phyloP scores from a whole-genome alignment of 2,329 filamentous ascomycete genomes.

The Calycina marina region DNA sequence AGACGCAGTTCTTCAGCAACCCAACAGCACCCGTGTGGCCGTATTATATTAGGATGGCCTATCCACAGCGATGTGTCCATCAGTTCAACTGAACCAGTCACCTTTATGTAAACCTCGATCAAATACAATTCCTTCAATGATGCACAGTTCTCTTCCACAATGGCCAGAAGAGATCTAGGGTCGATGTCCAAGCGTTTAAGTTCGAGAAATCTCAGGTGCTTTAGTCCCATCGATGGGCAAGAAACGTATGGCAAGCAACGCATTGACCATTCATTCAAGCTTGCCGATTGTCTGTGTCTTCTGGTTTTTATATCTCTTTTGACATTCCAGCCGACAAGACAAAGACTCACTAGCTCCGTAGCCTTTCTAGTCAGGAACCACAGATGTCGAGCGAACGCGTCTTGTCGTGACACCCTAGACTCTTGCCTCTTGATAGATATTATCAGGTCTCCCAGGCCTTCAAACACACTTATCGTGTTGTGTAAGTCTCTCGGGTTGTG shows the following conservation, averaged over 20 bases:
- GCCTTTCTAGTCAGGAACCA: constrained; percentile 36
- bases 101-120: constrained; percentile 21
- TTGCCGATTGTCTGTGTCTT: not conserved
- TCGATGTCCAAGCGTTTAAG: constrained; percentile 21
- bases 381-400: constrained; percentile 29
- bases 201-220: constrained; percentile 17
- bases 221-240: constrained; percentile 5
- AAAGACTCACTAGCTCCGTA: constrained; percentile 30
- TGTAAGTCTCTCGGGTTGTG: constrained; percentile 35
- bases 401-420: constrained; percentile 22
- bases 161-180: constrained; percentile 12
- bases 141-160: constrained; percentile 16
- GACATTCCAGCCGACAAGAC: constrained; percentile 28
- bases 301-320: constrained; percentile 13
- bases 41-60: constrained; percentile 9
- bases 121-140: constrained; percentile 22
- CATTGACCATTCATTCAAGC: constrained; percentile 13
- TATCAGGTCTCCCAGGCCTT: constrained; percentile 29
- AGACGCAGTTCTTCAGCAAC: constrained; percentile 17
- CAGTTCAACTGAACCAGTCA: constrained; percentile 10
- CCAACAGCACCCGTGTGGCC: constrained; percentile 13
- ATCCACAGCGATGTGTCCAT: constrained; percentile 19
- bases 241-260: constrained; percentile 17
- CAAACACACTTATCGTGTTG: constrained; percentile 31
- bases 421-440: constrained; percentile 33